A percentile compares a stretch with the other conserved stretches of the same genome.
Evolutionary conservation across 331 rosid genomes (phyloP).

Genomic region (Rosa hybrid): DNA sequence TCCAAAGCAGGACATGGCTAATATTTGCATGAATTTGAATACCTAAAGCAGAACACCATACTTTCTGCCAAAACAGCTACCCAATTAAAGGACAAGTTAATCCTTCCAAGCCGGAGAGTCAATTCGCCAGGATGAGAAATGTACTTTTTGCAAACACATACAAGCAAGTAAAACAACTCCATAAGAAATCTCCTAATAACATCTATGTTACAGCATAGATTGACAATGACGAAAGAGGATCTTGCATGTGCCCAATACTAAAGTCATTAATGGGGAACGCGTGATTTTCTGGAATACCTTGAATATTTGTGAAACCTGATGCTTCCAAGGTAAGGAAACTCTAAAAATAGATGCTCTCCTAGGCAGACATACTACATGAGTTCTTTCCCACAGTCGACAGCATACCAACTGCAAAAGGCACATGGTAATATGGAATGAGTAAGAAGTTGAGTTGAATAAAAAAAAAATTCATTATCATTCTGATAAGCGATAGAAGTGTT

Average conservation of each 20-base stretch:
- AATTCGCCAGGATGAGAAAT: background rate
- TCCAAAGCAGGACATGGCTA: too few relatives aligned
- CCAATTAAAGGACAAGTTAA: background rate
- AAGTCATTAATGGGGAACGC: background rate
- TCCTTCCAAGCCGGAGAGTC: background rate
- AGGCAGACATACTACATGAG: background rate
- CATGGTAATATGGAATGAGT: background rate
- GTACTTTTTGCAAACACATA: background rate
- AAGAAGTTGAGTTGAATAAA: background rate
- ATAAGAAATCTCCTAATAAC: background rate
- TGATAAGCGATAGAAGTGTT: background rate
- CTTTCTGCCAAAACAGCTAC: background rate
- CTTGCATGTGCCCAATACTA: background rate
- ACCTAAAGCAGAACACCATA: background rate
- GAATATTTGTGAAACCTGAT: background rate
- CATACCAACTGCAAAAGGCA: conserved; percentile 4
- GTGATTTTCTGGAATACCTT: conserved; percentile 3
- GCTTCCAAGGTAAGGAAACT: conserved; percentile 7
- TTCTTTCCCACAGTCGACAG: background rate
- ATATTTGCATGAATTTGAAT: too few relatives aligned
- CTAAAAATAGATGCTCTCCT: too few relatives aligned
- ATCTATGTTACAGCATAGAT: conserved; percentile 8
- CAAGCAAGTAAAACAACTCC: background rate
- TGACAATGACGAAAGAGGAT: background rate
- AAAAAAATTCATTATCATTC: background rate